Conservation (phyloP, 257 asterid genomes). For the Petrea volubilis region DNA sequence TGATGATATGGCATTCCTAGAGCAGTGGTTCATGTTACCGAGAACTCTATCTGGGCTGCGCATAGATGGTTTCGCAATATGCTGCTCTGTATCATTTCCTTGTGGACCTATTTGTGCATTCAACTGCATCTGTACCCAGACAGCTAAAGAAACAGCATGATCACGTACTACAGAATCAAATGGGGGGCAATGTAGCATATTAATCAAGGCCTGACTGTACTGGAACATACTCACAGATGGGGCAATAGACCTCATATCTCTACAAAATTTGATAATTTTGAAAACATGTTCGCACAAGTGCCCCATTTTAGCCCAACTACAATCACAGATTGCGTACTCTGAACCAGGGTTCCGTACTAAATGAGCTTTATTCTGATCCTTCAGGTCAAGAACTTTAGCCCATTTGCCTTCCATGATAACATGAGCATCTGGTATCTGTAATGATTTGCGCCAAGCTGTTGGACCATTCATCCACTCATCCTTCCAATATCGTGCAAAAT, state of each 20-base stretch:
- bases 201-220: slow-evolving; percentile 70
- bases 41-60: slow-evolving; percentile 22
- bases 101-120: slow-evolving; percentile 46
- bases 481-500: slow-evolving; percentile 81
- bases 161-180: slow-evolving; percentile 82
- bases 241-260: slow-evolving; percentile 46
- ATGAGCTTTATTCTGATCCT: slow-evolving; percentile 44
- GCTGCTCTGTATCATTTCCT: slow-evolving; percentile 28
- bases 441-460: slow-evolving; percentile 81
- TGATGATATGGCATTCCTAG: slow-evolving; percentile 14
- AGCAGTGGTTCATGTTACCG: slow-evolving; percentile 13
- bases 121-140: slow-evolving; percentile 72
- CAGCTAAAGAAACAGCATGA: slow-evolving; percentile 73
- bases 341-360: slow-evolving; percentile 71
- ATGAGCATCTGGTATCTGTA: slow-evolving; percentile 64
- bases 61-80: slow-evolving; percentile 24
- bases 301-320: slow-evolving; percentile 78
- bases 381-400: slow-evolving; percentile 57
- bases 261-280: slow-evolving; percentile 59
- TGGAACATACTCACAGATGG: slow-evolving; percentile 74
- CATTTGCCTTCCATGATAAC: slow-evolving; percentile 57
- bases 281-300: slow-evolving; percentile 83
- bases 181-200: slow-evolving; percentile 59
- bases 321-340: slow-evolving; percentile 83
- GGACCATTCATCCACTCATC: slow-evolving; percentile 87